Evolutionary conservation across 1,284 basidiomycete genomes (phyloP), one percentile per base, ranked within the genome.

Genomic region (Fereydounia khargensis): DNA sequence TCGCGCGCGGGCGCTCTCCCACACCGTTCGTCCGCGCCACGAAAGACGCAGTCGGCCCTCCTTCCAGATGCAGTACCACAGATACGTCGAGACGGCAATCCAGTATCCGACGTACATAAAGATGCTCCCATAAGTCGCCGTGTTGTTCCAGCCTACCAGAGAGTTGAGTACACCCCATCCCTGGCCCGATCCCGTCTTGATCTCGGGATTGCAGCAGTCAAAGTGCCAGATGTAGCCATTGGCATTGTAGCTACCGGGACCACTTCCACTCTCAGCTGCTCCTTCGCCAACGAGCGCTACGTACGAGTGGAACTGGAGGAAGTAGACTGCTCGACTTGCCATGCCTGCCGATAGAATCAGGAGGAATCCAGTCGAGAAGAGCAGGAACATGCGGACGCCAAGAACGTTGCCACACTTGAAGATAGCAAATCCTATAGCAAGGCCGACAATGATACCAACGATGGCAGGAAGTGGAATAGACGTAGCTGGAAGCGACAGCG

Each of bases 131-230:
- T 65, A 48, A 0, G 67, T 72, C 0, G 65, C 69, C 0, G 67
- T 73, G 36, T 73, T 72, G 44, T 70, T 73, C 69, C 69, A 74
- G 10, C 71, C 71, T 4, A 69, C 51, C 11, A 74, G 47, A 3
- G 63, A 57, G 50, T 74, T 74, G 34, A 74, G 39, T 14, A 74
- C 61, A 7, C 61, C 50, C 69, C 69, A 74, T 11, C 70, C 69
- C 6, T 47, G 55, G 6, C 67, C 69, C 8, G 46, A 54, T 85
- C 68, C 51, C 49, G 67, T 61, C 57, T 69, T 52, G 47, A 63
- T 43, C 38, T 86, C 87, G 0, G 77, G 92, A 64, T 84, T 88
- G 40, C 84, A 92, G 59, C 89, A 88, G 76, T 92, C 91, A 77
- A 84, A 81, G 74, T 73, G 69, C 58, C 65, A 73, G 24, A 73